Conservation (phyloP, 2,329 filamentous ascomycete genomes). For the Trichophyton schoenleinii region DNA sequence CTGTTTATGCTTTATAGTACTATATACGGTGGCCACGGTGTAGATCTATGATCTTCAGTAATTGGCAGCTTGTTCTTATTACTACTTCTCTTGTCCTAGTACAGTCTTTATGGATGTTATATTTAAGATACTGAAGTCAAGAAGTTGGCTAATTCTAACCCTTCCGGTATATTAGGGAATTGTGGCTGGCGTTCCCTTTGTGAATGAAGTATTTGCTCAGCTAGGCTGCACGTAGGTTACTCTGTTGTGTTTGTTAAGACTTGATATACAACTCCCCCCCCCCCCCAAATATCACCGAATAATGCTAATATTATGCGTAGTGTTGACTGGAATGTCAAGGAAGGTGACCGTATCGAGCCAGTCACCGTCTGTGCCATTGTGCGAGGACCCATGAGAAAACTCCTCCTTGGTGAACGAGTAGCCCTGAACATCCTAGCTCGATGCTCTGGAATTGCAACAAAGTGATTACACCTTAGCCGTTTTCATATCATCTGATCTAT, state of each 20-base stretch:
- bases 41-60: neutral
- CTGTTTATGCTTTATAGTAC: neutral
- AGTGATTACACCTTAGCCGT: slow-evolving; percentile 23
- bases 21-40: neutral
- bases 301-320: slow-evolving; percentile 20
- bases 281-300: neutral
- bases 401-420: slow-evolving; percentile 86
- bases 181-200: slow-evolving; percentile 85
- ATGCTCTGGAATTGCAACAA: slow-evolving; percentile 81
- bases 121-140: neutral
- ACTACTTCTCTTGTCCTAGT: too few species aligned
- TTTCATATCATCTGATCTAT: neutral
- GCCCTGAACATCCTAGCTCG: slow-evolving; percentile 81
- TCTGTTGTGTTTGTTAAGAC: neutral
- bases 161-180: slow-evolving; percentile 46
- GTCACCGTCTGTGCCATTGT: slow-evolving; percentile 65
- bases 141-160: neutral
- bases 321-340: slow-evolving; percentile 75
- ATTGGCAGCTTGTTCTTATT: neutral
- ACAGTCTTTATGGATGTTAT: neutral
- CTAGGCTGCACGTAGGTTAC: slow-evolving; percentile 59
- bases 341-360: slow-evolving; percentile 59
- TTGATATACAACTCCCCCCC: neutral
- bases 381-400: slow-evolving; percentile 63
- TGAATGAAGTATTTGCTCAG: slow-evolving; percentile 84